A percentile compares a stretch with the other conserved stretches of the same genome.
Conservation (phyloP, 345 rosid species). For the Salix udensis region DNA sequence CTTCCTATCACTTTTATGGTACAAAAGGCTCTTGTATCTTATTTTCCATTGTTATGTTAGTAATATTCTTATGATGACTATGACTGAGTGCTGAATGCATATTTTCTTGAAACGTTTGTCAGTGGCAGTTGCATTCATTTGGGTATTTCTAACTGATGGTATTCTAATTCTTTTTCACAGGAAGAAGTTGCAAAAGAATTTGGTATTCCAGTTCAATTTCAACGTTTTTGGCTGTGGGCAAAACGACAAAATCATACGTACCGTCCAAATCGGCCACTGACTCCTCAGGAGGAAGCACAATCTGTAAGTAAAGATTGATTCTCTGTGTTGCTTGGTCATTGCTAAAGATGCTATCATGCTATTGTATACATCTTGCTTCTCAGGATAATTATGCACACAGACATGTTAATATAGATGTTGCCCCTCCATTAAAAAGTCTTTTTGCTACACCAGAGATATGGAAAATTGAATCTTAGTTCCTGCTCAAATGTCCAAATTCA, state of each 20-base stretch:
- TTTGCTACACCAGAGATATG: not conserved
- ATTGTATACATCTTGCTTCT: not conserved
- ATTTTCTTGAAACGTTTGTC: not conserved
- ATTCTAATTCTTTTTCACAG: constrained; percentile 30
- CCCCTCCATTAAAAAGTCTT: not conserved
- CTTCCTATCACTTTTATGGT: not conserved
- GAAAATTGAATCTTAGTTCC: not conserved
- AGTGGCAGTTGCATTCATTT: not conserved
- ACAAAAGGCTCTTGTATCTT: not conserved
- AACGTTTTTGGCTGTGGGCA: constrained; percentile 96
- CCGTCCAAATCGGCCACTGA: constrained; percentile 81
- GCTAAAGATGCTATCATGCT: not conserved
- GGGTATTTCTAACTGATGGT: not conserved
- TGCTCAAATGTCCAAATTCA: not conserved
- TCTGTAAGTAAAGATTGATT: constrained; percentile 37
- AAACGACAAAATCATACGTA: constrained; percentile 93
- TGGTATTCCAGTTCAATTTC: constrained; percentile 73
- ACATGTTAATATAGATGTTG: not conserved
- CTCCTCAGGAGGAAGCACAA: constrained; percentile 67
- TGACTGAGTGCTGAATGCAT: not conserved
- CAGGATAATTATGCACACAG: not conserved
- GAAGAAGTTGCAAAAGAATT: constrained; percentile 94
- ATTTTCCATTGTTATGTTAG: not conserved
- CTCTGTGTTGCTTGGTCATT: not conserved
- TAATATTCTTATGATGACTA: not conserved